Percentiles rank a stretch among this genome's conserved stretches.
Conservation (phyloP, 495 filamentous ascomycete genomes). For the Hypoxylon perforatum region DNA sequence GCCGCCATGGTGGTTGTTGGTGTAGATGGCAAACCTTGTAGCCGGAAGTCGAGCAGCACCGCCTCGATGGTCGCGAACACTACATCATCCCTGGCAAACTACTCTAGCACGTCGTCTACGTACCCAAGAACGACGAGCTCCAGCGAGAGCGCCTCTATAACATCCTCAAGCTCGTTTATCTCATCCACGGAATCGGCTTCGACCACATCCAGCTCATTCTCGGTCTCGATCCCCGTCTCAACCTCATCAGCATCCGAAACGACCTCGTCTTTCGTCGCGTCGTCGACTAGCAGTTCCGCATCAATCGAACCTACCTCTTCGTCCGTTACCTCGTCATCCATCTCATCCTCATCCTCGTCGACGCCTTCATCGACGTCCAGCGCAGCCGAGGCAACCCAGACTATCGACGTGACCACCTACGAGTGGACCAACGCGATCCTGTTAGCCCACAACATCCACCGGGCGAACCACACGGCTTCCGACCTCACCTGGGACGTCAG, state of each 20-base stretch:
- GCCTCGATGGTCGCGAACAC: background rate
- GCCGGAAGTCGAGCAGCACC: background rate
- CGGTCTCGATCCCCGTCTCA: background rate
- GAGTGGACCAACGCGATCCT: constrained; percentile 50
- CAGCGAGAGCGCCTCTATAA: background rate
- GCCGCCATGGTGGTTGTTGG: background rate
- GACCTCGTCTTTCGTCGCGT: background rate
- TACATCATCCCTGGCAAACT: background rate
- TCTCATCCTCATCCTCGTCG: background rate
- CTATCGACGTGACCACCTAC: constrained; percentile 10
- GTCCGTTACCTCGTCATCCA: background rate
- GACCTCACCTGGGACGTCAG: constrained; percentile 66
- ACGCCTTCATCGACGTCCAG: background rate
- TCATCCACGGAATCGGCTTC: background rate
- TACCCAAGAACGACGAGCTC: background rate
- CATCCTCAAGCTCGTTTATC: background rate
- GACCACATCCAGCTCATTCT: background rate
- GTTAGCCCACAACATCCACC: constrained; percentile 75
- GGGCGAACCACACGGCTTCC: constrained; percentile 72
- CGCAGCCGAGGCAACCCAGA: background rate
- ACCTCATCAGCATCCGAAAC: background rate
- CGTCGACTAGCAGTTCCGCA: background rate
- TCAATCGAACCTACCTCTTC: too few relatives aligned
- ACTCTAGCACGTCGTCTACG: background rate
- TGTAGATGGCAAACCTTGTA: background rate